phyloP scores from a whole-genome alignment of 108 stramenopile genomes.

The Epipyxis sp. region DNA sequence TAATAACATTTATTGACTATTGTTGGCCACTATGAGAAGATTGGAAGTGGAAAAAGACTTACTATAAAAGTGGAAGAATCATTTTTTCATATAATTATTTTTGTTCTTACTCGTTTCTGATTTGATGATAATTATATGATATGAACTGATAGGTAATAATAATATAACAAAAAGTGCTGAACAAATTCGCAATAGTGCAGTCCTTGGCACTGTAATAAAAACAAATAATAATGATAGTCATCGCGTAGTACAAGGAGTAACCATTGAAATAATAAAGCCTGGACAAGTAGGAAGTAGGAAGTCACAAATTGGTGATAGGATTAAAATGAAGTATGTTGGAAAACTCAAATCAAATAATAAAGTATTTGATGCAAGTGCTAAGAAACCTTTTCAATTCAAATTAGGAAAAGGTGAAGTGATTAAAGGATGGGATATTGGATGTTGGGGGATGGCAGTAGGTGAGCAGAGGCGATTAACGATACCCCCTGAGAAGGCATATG shows the following conservation, averaged over 20 bases:
- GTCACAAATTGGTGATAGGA: not conserved
- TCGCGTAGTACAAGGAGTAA: slow-evolving; percentile 9
- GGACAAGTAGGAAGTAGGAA: not conserved
- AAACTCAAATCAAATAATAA: slow-evolving; percentile 20
- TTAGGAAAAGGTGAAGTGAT: slow-evolving; percentile 26
- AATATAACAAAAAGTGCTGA: not conserved
- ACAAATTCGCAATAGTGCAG: slow-evolving; percentile 10
- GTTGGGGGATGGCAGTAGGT: not conserved
- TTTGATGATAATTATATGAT: too few relatives aligned
- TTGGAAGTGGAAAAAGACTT: too few relatives aligned
- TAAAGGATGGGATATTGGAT: slow-evolving; percentile 30
- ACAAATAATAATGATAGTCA: not conserved
- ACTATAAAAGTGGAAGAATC: too few relatives aligned
- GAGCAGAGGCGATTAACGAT: slow-evolving; percentile 6
- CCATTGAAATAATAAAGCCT: not conserved
- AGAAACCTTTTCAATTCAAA: slow-evolving; percentile 24
- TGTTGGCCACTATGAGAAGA: too few relatives aligned
- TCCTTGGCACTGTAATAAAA: not conserved
- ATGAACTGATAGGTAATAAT: too few relatives aligned
- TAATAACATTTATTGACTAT: too few relatives aligned
- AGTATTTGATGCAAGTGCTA: slow-evolving; percentile 14
- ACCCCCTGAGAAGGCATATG: slow-evolving; percentile 33
- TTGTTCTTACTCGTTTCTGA: too few relatives aligned
- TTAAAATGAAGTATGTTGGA: slow-evolving; percentile 28
- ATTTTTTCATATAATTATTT: too few relatives aligned